Evolutionary conservation across 352 stramenopile genomes (phyloP).

Genomic region (Phytopythium delawarense): DNA sequence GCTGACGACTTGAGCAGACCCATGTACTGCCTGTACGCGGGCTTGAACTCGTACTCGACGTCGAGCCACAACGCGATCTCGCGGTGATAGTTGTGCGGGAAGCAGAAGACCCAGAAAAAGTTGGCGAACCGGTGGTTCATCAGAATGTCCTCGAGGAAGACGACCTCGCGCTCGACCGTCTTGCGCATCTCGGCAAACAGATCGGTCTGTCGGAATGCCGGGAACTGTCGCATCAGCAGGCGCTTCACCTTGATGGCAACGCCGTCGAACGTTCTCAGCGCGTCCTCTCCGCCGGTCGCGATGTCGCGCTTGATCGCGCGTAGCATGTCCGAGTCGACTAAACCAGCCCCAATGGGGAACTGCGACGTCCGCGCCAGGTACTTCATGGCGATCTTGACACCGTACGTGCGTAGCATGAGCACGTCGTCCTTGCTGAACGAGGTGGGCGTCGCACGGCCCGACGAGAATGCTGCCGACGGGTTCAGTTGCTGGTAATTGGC

Average conservation of each 20-base stretch:
- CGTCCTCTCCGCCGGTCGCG: slow-evolving; percentile 69
- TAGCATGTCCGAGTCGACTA: slow-evolving; percentile 61
- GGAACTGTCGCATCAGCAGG: slow-evolving; percentile 74
- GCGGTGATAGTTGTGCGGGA: slow-evolving; percentile 85
- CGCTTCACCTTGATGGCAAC: slow-evolving; percentile 77
- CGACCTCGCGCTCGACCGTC: slow-evolving; percentile 74
- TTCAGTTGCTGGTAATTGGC: slow-evolving; percentile 48
- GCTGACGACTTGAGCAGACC: slow-evolving; percentile 41
- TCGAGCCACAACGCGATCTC: slow-evolving; percentile 85
- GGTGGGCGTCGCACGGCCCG: slow-evolving; percentile 10
- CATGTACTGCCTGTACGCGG: slow-evolving; percentile 69
- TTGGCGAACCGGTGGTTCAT: slow-evolving; percentile 88
- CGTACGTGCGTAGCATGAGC: slow-evolving; percentile 79
- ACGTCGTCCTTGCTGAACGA: slow-evolving; percentile 81
- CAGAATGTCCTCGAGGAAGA: slow-evolving; percentile 78
- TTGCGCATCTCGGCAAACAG: slow-evolving; percentile 80
- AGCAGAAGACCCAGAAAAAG: slow-evolving; percentile 89
- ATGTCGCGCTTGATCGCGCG: slow-evolving; percentile 76
- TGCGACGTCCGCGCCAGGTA: slow-evolving; percentile 74
- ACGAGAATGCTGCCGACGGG: slow-evolving; percentile 9
- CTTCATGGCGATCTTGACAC: slow-evolving; percentile 85
- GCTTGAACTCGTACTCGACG: slow-evolving; percentile 87
- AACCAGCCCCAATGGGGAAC: slow-evolving; percentile 58
- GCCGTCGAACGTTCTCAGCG: slow-evolving; percentile 74
- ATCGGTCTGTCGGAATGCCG: slow-evolving; percentile 75